Base-by-base conservation (phyloP, 176 grass and related monocot genomes). In the Phragmites australis region DNA sequence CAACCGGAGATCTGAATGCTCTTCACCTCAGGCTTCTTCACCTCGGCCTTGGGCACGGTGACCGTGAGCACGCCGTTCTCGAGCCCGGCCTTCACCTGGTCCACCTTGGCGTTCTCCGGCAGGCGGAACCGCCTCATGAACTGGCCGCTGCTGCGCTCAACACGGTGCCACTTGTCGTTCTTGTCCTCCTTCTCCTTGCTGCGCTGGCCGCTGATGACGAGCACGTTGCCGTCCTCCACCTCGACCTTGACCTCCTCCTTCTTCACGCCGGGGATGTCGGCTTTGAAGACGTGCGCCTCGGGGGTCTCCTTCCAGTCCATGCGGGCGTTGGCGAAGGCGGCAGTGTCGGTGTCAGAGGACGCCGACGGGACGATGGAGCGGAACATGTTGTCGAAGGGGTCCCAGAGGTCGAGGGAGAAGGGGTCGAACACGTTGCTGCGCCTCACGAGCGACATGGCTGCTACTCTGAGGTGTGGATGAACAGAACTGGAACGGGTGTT, bases 21-120 rank as follows among this genome's bases (percentile, higher is more conserved):
- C 82, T 88, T 94, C 23, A 81, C 70, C 5, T 77, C 56, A 37
- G 34, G 41, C 64, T 77, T 87, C 89, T 89, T 87, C 8, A 53
- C 80, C 65, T 81, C 69, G 0, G 17, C 72, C 73, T 89, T 91
- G 11, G 92, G 86, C 44, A 94, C 86, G 0, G 89, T 89, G 18
- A 94, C 66, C 0, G 83, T 89, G 44, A 94, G 89, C 23, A 94
- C 86, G 0, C 89, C 89, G 25, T 94, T 54, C 60, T 91, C 89
- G 25, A 94, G 29, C 0, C 80, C 83, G 0, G 83, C 89, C 83
- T 84, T 88, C 6, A 91, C 76, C 89, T 89, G 21, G 0, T 87
- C 83, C 41, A 30, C 44, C 81, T 85, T 88, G 11, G 86, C 76
- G 15, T 94, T 82, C 57, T 89, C 89, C 21, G 86, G 86, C 49